Conservation (phyloP, 306 rosid species). For the Vicia sativa region DNA sequence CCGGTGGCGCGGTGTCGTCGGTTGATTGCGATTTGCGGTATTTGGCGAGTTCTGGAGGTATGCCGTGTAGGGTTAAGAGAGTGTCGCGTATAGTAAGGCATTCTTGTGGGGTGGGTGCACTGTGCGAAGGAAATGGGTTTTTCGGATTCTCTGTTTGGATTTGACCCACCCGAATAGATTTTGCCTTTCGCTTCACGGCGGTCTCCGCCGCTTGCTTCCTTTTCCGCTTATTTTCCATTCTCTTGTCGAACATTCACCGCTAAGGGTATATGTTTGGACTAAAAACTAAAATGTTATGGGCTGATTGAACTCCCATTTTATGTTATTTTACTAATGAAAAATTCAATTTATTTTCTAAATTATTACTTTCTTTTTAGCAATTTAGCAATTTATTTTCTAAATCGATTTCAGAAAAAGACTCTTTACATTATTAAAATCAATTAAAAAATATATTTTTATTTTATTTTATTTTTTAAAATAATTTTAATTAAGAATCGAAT, state of each 20-base stretch:
- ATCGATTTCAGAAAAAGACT: no score
- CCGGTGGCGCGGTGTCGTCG: slow-evolving; percentile 22
- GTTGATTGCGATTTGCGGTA: slow-evolving; percentile 49
- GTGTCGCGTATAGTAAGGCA: slow-evolving; percentile 64
- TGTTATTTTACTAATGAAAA: no score
- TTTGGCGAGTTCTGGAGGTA: slow-evolving; percentile 75
- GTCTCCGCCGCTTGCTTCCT: slow-evolving; percentile 25
- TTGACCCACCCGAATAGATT: neutral
- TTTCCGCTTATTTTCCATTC: slow-evolving; percentile 41
- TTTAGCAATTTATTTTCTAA: no score
- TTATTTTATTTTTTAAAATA: no score
- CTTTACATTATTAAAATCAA: no score
- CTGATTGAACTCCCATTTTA: neutral
- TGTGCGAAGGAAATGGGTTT: slow-evolving; percentile 59
- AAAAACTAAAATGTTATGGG: neutral
- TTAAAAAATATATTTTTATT: no score
- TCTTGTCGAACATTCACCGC: neutral
- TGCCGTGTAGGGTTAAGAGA: slow-evolving; percentile 70
- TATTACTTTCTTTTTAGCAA: no score
- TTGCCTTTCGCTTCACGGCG: neutral
- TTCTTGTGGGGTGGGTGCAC: slow-evolving; percentile 52
- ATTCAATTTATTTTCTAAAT: no score
- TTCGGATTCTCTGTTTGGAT: slow-evolving; percentile 1
- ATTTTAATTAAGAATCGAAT: no score
- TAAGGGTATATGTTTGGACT: neutral